phyloP scores from a whole-genome alignment of 495 filamentous ascomycete genomes.

The Aspergillus incahuasiensis region DNA sequence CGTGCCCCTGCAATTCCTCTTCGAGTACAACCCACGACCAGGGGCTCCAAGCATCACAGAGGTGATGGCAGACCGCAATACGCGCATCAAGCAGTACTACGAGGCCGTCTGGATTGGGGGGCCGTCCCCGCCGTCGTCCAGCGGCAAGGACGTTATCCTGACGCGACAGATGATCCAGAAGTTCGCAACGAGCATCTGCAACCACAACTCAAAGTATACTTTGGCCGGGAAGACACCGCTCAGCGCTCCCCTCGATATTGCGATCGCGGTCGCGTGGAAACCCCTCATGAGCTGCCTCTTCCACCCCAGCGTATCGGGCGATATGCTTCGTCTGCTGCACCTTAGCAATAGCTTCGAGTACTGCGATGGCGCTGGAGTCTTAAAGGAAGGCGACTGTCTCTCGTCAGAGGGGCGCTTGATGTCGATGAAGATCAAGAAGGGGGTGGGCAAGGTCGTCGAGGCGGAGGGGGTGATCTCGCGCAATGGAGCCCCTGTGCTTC shows the following conservation, averaged over 20 bases:
- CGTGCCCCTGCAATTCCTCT: too few species aligned
- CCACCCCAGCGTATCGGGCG: constrained; percentile 86
- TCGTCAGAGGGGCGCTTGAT: neutral
- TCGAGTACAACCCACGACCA: too few species aligned
- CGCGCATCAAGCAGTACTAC: too few species aligned
- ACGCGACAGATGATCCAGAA: neutral
- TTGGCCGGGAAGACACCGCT: constrained; percentile 83
- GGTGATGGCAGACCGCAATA: too few species aligned
- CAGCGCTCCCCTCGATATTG: constrained; percentile 83
- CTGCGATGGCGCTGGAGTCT: neutral
- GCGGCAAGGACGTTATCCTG: neutral
- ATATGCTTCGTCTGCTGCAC: constrained; percentile 89
- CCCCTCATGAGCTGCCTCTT: constrained; percentile 98
- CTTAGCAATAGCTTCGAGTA: constrained; percentile 58
- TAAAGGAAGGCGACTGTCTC: neutral
- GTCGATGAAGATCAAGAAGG: neutral
- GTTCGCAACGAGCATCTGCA: neutral
- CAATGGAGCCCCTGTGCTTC: constrained; percentile 60
- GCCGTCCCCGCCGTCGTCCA: too few species aligned
- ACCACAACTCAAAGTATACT: neutral
- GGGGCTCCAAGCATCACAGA: too few species aligned
- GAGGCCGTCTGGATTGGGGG: too few species aligned
- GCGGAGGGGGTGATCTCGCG: neutral
- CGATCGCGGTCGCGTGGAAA: constrained; percentile 97
- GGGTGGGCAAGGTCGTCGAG: neutral